Evolutionary conservation across 768 basidiomycete species (phyloP).

Genomic region (Suillus subluteus): DNA sequence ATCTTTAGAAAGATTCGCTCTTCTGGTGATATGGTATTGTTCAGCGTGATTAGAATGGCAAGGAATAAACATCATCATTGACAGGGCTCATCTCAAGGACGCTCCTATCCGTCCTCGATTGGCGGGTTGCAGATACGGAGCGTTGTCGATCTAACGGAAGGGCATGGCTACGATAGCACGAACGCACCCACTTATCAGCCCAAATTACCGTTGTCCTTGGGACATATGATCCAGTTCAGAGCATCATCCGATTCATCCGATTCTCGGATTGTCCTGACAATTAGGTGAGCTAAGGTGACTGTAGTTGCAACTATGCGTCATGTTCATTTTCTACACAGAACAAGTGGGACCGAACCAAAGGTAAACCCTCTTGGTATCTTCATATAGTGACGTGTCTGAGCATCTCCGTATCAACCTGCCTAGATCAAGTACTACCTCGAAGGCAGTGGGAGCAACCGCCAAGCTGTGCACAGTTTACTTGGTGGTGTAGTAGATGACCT

Average conservation of each 20-base stretch:
- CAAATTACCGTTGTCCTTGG: constrained; percentile 68
- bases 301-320: not conserved
- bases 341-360: constrained; percentile 92
- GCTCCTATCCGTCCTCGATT: constrained; percentile 62
- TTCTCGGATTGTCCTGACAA: constrained; percentile 66
- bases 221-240: constrained; percentile 86
- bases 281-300: constrained; percentile 48
- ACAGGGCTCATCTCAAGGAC: constrained; percentile 24
- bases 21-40: constrained; percentile 46
- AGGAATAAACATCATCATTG: constrained; percentile 5
- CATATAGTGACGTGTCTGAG: not conserved
- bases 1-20: constrained; percentile 73
- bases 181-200: constrained; percentile 71
- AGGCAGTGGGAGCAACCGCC: constrained; percentile 61
- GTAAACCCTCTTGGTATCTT: constrained; percentile 36
- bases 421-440: constrained; percentile 91
- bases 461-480: constrained; percentile 54
- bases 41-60: constrained; percentile 1
- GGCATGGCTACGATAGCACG: constrained; percentile 68
- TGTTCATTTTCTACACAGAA: constrained; percentile 44
- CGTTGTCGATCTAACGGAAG: constrained; percentile 72
- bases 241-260: constrained; percentile 47
- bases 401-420: constrained; percentile 3
- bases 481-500: constrained; percentile 61
- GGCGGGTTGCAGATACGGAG: constrained; percentile 62